phyloP scores from a whole-genome alignment of 345 rosid species.

The Euphorbia tirucalli region DNA sequence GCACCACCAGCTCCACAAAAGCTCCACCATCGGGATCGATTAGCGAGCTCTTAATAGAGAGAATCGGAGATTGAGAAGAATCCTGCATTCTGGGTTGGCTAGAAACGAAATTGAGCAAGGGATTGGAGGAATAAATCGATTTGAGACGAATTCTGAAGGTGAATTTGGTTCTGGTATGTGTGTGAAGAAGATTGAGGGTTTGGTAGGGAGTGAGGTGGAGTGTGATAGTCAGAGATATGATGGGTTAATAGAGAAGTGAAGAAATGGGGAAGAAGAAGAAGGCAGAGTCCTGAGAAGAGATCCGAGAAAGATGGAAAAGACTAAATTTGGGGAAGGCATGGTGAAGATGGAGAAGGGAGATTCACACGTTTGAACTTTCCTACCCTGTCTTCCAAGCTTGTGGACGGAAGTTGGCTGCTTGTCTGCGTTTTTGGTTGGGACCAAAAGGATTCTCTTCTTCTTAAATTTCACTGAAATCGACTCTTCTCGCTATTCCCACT shows the following conservation, averaged over 20 bases:
- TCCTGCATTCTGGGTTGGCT: constrained; percentile 24
- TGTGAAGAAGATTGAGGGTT: constrained; percentile 6
- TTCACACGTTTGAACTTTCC: constrained; percentile 5
- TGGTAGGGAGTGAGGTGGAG: constrained; percentile 26
- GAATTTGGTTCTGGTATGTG: constrained; percentile 1
- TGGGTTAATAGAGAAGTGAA: not conserved
- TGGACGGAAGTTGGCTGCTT: not conserved
- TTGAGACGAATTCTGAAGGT: constrained; percentile 24
- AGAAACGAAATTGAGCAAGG: constrained; percentile 23
- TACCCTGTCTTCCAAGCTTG: not conserved
- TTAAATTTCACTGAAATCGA: too few relatives aligned
- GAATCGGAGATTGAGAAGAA: constrained; percentile 17
- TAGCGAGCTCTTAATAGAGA: constrained; percentile 48
- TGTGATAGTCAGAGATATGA: constrained; percentile 55
- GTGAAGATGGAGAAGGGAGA: not conserved
- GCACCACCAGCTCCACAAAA: constrained; percentile 66
- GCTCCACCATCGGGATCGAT: constrained; percentile 93
- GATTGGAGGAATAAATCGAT: constrained; percentile 43
- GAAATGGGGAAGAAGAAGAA: not conserved
- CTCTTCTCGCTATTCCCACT: too few relatives aligned
- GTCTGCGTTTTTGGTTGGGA: constrained; percentile 12
- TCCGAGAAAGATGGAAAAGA: constrained; percentile 28
- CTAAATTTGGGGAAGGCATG: constrained; percentile 31
- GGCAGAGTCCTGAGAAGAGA: constrained; percentile 16
- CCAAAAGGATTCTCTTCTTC: too few relatives aligned